Conservation (phyloP, 495 filamentous ascomycete genomes). For the Penicillium diatomitis region DNA sequence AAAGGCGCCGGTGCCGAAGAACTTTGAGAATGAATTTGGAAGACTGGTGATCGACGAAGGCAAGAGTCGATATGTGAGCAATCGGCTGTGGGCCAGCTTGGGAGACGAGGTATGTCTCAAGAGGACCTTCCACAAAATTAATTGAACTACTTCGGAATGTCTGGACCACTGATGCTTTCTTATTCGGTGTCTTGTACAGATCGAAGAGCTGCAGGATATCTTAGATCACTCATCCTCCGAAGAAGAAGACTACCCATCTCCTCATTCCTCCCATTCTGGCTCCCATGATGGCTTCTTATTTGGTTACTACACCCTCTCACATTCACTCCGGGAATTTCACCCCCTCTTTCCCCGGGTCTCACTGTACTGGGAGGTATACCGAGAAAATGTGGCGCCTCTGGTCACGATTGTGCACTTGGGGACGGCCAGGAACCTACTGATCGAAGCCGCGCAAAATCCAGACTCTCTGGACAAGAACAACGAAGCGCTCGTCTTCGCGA, state of each 20-base stretch:
- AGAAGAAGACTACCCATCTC: constrained; percentile 54
- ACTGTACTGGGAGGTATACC: constrained; percentile 59
- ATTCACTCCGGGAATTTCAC: constrained; percentile 37
- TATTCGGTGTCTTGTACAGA: constrained; percentile 27
- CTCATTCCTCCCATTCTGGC: constrained; percentile 37
- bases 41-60: constrained; percentile 76
- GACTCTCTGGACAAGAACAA: constrained; percentile 48
- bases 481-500: constrained; percentile 69
- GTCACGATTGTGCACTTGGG: constrained; percentile 59
- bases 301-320: constrained; percentile 53
- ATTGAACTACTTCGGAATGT: not conserved
- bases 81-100: constrained; percentile 80
- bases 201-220: constrained; percentile 64
- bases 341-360: constrained; percentile 54
- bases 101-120: constrained; percentile 61
- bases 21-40: constrained; percentile 62
- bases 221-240: constrained; percentile 57
- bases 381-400: constrained; percentile 65
- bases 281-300: constrained; percentile 64
- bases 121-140: not conserved
- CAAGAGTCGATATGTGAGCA: constrained; percentile 77
- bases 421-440: constrained; percentile 41
- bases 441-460: constrained; percentile 37
- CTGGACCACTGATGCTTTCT: not conserved
- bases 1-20: constrained; percentile 17